Evolutionary conservation across 2,329 filamentous ascomycete genomes (phyloP), one percentile per base, ranked within the genome.

Genomic region (Cercospora sp.): DNA sequence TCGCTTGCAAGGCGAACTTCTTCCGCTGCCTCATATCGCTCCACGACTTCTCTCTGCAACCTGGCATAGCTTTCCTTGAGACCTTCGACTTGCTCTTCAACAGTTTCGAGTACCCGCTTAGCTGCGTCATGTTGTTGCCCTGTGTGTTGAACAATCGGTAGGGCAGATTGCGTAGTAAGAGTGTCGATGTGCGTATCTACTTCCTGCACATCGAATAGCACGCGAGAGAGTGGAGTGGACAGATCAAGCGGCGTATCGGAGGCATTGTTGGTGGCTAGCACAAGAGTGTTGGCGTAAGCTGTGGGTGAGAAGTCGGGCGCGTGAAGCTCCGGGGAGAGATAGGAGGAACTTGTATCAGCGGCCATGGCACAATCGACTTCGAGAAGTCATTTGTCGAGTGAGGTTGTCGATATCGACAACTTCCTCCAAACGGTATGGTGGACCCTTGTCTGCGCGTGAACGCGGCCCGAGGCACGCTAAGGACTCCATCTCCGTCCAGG

Each of bases 201-300:
- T 81, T 98, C 95, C 78, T 98, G 95, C 3, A 95, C 90, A 80
- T 99, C 95, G 81, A 99, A 99, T 6, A 98, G 88, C 5, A 97
- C 94, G 65, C 93, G 89, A 5, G 94, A 97, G 59, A 99, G 86
- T 2, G 95, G 94, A 16, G 95, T 98, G 5, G 93, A 94, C 66
- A 99, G 90, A 80, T 99, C 95, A 75, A 98, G 87, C 6, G 93
- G 91, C 1, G 90, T 90, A 81, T 98, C 95, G 73, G 90, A 92
- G 67, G 93, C 86, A 81, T 97, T 97, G 84, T 98, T 98, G 65
- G 94, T 98, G 45, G 90, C 86, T 66, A 94, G 88, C 60, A 98
- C 91, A 68, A 99, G 89, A 28, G 88, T 88, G 80, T 98, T 97
- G 74, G 95, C 94, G 77, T 98, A 97, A 16, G 86, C 82, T 21